Evolutionary conservation across 176 grass and related monocot genomes (phyloP).

Genomic region (Paspalum notatum): DNA sequence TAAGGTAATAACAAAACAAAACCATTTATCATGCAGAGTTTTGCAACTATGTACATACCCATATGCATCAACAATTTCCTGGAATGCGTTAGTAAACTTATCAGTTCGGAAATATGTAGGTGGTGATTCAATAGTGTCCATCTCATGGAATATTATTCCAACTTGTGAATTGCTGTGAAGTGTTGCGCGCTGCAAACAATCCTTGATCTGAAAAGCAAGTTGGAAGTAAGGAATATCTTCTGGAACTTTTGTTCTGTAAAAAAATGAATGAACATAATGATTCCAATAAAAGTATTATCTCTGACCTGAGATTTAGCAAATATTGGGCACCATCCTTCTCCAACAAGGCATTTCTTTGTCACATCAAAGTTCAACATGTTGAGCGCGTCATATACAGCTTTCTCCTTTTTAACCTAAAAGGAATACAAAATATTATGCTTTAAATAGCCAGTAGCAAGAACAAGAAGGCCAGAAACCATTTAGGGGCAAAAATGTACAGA

Average conservation of each 20-base stretch:
- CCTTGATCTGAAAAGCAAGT: slow-evolving; percentile 75
- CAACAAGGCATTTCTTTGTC: slow-evolving; percentile 99
- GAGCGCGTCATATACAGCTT: slow-evolving; percentile 97
- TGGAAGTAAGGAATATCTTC: slow-evolving; percentile 33
- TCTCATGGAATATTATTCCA: slow-evolving; percentile 97
- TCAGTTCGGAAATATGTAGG: slow-evolving; percentile 96
- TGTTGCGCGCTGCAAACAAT: slow-evolving; percentile 84
- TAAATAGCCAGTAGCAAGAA: slow-evolving; percentile 2
- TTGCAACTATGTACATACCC: slow-evolving; percentile 57
- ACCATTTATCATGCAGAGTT: slow-evolving; percentile 5
- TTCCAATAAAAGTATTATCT: slow-evolving; percentile 43
- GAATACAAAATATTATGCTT: slow-evolving; percentile 32
- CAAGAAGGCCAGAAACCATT: not conserved
- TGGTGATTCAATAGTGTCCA: slow-evolving; percentile 86
- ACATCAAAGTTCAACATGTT: slow-evolving; percentile 99
- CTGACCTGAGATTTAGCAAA: slow-evolving; percentile 93
- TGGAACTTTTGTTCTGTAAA: slow-evolving; percentile 6
- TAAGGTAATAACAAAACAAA: slow-evolving; percentile 19
- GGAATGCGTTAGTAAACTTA: slow-evolving; percentile 92
- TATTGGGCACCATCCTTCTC: slow-evolving; percentile 99
- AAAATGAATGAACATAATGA: not conserved
- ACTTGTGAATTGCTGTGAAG: slow-evolving; percentile 98
- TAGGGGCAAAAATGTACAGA: not conserved
- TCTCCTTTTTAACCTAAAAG: slow-evolving; percentile 94
- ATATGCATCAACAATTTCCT: slow-evolving; percentile 99